A percentile compares a stretch with the other conserved stretches of the same genome.
Evolutionary conservation across 768 basidiomycete species (phyloP).

Genomic region (Termitomyces heimii): DNA sequence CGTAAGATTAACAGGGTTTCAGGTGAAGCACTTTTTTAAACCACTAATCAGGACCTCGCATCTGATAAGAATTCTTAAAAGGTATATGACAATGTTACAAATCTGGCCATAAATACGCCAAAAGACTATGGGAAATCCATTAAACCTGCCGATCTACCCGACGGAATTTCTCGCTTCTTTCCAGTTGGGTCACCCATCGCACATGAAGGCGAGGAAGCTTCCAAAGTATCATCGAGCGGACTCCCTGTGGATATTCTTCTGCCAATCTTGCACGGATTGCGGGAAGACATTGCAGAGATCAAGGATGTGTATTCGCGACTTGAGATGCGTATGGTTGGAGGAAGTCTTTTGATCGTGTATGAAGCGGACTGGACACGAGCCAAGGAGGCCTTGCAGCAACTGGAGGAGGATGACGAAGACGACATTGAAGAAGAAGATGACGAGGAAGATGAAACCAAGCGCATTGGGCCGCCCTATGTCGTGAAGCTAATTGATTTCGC

Average conservation of each 20-base stretch:
- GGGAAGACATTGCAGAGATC: slow-evolving; percentile 47
- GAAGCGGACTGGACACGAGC: slow-evolving; percentile 37
- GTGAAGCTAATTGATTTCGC: slow-evolving; percentile 94
- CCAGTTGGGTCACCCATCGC: slow-evolving; percentile 33
- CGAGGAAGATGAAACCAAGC: slow-evolving; percentile 20
- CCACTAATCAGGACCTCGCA: not conserved
- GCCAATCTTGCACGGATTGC: slow-evolving; percentile 51
- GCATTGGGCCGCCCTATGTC: slow-evolving; percentile 44
- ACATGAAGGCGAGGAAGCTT: not conserved
- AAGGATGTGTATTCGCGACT: slow-evolving; percentile 39
- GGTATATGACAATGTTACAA: slow-evolving; percentile 66
- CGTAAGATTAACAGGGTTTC: slow-evolving; percentile 82
- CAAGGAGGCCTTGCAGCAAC: slow-evolving; percentile 7
- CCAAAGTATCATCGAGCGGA: slow-evolving; percentile 29
- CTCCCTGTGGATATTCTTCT: slow-evolving; percentile 51
- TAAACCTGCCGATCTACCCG: slow-evolving; percentile 57
- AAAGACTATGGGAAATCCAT: slow-evolving; percentile 79
- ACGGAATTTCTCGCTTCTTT: slow-evolving; percentile 80
- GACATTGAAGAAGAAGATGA: slow-evolving; percentile 10
- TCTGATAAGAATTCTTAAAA: slow-evolving; percentile 20
- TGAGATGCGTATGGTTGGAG: slow-evolving; percentile 79
- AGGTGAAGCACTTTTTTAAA: slow-evolving; percentile 43
- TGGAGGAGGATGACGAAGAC: slow-evolving; percentile 11
- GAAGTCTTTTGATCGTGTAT: slow-evolving; percentile 78
- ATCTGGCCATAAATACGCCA: slow-evolving; percentile 53